Conservation (phyloP, 1,139 yeast genomes). For the Hansenula lynferdii region DNA sequence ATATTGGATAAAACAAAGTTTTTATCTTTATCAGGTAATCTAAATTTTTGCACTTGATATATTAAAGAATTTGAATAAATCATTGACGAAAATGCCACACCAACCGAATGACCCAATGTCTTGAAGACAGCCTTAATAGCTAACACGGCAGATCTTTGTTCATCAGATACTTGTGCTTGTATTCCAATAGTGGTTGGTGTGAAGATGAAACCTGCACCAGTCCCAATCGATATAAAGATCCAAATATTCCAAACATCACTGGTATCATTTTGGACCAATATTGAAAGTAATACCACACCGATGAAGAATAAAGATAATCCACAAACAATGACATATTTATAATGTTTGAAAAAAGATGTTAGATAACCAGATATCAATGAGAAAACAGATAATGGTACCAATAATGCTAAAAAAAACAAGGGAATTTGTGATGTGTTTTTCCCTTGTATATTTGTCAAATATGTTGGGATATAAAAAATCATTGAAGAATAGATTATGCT, state of each 20-base stretch:
- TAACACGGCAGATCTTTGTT: slow-evolving; percentile 49
- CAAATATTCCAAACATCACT: slow-evolving; percentile 29
- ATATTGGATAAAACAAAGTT: neutral
- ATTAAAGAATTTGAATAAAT: slow-evolving; percentile 37
- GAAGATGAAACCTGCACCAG: slow-evolving; percentile 44
- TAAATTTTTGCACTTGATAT: slow-evolving; percentile 3
- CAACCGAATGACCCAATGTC: slow-evolving; percentile 49
- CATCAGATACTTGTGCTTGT: slow-evolving; percentile 45
- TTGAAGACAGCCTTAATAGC: slow-evolving; percentile 46
- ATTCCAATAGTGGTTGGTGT: slow-evolving; percentile 51
- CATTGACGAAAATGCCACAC: slow-evolving; percentile 40
- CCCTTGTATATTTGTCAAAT: slow-evolving; percentile 41
- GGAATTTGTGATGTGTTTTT: slow-evolving; percentile 33
- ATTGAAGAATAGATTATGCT: slow-evolving; percentile 43
- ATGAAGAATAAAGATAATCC: slow-evolving; percentile 41
- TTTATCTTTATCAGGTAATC: neutral
- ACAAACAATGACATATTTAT: slow-evolving; percentile 33
- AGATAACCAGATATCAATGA: slow-evolving; percentile 39
- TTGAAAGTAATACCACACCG: slow-evolving; percentile 16
- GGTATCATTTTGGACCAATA: slow-evolving; percentile 7
- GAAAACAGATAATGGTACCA: slow-evolving; percentile 33
- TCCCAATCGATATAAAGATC: slow-evolving; percentile 37
- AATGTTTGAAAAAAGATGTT: slow-evolving; percentile 37
- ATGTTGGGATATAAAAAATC: slow-evolving; percentile 43
- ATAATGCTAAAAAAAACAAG: slow-evolving; percentile 36